A percentile compares a stretch with the other conserved stretches of the same genome.
Conservation (phyloP, 495 filamentous ascomycete species). For the Rhizodiscina lignyota region DNA sequence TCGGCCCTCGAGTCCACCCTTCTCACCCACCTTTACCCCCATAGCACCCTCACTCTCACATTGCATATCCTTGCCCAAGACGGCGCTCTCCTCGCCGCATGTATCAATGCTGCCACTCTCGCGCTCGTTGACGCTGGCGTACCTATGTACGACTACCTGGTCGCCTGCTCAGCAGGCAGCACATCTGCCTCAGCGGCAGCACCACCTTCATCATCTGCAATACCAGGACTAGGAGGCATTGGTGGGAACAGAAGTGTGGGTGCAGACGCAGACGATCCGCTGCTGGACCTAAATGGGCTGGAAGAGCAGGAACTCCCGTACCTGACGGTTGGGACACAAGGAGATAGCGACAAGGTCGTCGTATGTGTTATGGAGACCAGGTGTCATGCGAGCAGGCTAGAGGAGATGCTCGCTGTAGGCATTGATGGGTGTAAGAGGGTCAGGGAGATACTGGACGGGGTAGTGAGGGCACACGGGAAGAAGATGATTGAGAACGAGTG, state of each 20-base stretch:
- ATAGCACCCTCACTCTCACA: constrained; percentile 65
- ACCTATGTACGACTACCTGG: constrained; percentile 80
- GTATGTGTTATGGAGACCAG: constrained; percentile 73
- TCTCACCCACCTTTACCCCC: constrained; percentile 77
- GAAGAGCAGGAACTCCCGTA: constrained; percentile 87
- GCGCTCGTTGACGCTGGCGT: constrained; percentile 89
- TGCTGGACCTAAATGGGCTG: constrained; percentile 70
- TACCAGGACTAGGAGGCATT: neutral
- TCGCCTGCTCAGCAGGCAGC: constrained; percentile 74
- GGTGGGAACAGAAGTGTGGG: neutral
- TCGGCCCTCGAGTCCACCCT: constrained; percentile 55
- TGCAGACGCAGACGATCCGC: constrained; percentile 43
- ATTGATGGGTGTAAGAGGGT: constrained; percentile 86
- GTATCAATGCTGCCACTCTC: constrained; percentile 81
- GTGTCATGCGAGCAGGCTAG: constrained; percentile 57
- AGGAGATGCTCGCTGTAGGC: constrained; percentile 81
- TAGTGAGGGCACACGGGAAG: constrained; percentile 53
- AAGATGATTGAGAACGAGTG: constrained; percentile 13
- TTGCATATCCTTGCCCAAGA: constrained; percentile 83
- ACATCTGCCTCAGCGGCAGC: constrained; percentile 20
- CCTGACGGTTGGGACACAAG: constrained; percentile 62
- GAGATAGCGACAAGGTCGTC: constrained; percentile 48
- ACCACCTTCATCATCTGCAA: neutral
- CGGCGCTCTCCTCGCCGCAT: constrained; percentile 75
- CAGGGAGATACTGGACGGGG: constrained; percentile 53